Conservation (phyloP, 192 early-diverging fungal species). For the Gaertneriomyces semiglobifer region DNA sequence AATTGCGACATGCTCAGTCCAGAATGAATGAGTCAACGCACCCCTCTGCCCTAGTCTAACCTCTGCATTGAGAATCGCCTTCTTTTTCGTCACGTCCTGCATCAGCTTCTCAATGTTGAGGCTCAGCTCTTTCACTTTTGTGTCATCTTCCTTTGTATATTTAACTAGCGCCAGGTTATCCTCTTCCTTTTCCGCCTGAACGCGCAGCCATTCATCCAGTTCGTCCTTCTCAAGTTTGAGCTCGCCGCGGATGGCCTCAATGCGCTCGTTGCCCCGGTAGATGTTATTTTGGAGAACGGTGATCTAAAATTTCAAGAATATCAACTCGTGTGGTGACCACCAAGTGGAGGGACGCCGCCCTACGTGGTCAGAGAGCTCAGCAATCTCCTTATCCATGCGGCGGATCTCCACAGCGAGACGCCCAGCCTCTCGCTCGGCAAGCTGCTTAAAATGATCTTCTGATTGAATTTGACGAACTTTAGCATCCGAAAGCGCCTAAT, state of each 20-base stretch:
- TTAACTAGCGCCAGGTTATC: conserved; percentile 56
- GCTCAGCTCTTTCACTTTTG: conserved; percentile 51
- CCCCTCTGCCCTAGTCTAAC: conserved; percentile 14
- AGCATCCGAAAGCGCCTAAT: conserved; percentile 49
- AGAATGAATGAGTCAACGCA: background rate
- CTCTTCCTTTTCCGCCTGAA: conserved; percentile 60
- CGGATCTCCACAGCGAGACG: conserved; percentile 48
- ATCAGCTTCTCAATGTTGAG: conserved; percentile 55
- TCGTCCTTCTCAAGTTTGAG: conserved; percentile 56
- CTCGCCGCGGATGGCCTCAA: conserved; percentile 49
- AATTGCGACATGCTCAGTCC: too few relatives aligned
- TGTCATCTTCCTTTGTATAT: conserved; percentile 58
- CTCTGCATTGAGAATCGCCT: conserved; percentile 48
- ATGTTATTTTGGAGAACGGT: conserved; percentile 55
- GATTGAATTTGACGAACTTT: conserved; percentile 57
- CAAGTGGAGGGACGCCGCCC: background rate
- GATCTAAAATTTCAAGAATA: conserved; percentile 23
- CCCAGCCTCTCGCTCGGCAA: conserved; percentile 54
- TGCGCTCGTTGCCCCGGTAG: conserved; percentile 53
- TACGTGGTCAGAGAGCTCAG: conserved; percentile 49
- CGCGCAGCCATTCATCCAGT: conserved; percentile 58
- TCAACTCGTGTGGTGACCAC: background rate
- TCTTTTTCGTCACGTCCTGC: conserved; percentile 58
- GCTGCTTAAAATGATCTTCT: conserved; percentile 59
- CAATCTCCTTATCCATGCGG: conserved; percentile 51